Percentiles rank a stretch among this genome's conserved stretches.
Evolutionary conservation across 1,284 basidiomycete species (phyloP).

Genomic region (Pseudozyma pruni): DNA sequence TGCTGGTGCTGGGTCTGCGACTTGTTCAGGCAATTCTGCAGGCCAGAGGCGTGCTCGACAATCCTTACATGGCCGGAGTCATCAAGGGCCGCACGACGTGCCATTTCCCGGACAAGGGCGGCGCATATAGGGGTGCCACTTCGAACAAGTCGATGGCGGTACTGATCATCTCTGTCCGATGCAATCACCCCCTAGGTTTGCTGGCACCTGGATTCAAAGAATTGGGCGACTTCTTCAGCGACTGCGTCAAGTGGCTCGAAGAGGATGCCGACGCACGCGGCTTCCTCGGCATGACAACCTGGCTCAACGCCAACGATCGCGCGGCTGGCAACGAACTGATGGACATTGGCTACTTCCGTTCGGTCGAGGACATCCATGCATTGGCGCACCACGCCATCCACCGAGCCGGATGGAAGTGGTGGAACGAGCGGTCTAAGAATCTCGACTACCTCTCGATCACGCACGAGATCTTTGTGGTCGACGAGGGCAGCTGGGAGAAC

Average conservation of each 20-base stretch:
- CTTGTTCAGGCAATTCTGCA: conserved; percentile 11
- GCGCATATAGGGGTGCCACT: conserved; percentile 4
- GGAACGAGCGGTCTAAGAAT: conserved; percentile 21
- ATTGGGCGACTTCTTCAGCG: conserved; percentile 15
- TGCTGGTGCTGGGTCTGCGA: conserved; percentile 9
- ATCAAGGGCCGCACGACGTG: conserved; percentile 19
- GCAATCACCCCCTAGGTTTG: conserved; percentile 26
- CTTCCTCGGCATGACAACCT: conserved; percentile 36
- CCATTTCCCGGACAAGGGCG: conserved; percentile 18
- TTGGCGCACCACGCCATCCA: conserved; percentile 29
- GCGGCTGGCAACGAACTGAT: conserved; percentile 22
- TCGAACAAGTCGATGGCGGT: conserved; percentile 24
- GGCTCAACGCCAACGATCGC: conserved; percentile 27
- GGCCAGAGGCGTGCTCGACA: conserved; percentile 1
- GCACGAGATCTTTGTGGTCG: conserved; percentile 22
- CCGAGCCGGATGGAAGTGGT: conserved; percentile 21
- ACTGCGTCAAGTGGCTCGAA: conserved; percentile 26
- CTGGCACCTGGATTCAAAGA: conserved; percentile 30
- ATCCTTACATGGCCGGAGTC: conserved; percentile 25
- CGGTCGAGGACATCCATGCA: conserved; percentile 26
- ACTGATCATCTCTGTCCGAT: conserved; percentile 18
- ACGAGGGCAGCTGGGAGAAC: conserved; percentile 28
- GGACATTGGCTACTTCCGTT: conserved; percentile 29
- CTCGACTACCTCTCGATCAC: conserved; percentile 22
- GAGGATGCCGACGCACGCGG: conserved; percentile 23